Conservation (phyloP, 805 yeast species). For the Ogataea trehalophila region DNA sequence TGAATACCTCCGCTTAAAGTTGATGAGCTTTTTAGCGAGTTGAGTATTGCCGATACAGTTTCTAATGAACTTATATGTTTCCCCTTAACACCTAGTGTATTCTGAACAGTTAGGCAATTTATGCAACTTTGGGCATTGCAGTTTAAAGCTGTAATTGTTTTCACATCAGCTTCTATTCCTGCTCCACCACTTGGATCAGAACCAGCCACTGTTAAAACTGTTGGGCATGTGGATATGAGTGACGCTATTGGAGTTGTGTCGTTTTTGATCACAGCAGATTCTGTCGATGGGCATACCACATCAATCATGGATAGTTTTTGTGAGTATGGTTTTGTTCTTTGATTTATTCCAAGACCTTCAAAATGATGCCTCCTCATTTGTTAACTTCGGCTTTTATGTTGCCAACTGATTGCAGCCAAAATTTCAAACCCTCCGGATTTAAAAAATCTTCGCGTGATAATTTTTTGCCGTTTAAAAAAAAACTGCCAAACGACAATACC, state of each 20-base stretch:
- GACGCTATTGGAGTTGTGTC: background rate
- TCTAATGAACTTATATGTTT: conserved; percentile 39
- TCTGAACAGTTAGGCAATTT: conserved; percentile 78
- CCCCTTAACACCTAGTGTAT: conserved; percentile 43
- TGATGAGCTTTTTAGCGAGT: conserved; percentile 22
- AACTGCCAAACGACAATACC: too few relatives aligned
- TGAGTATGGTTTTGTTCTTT: too few relatives aligned
- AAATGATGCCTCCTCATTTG: too few relatives aligned
- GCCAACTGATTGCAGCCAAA: too few relatives aligned
- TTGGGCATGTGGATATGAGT: conserved; percentile 19
- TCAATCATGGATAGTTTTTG: too few relatives aligned
- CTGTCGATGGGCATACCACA: too few relatives aligned
- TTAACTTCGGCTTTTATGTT: too few relatives aligned
- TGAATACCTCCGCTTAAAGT: conserved; percentile 33
- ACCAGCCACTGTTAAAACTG: conserved; percentile 56
- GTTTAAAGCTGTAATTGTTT: conserved; percentile 68
- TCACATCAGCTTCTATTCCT: conserved; percentile 85
- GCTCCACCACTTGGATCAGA: conserved; percentile 90
- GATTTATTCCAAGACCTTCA: too few relatives aligned
- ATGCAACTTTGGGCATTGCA: conserved; percentile 77
- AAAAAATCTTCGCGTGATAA: too few relatives aligned
- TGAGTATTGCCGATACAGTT: conserved; percentile 45
- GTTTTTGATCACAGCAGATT: background rate
- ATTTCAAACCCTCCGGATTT: too few relatives aligned
- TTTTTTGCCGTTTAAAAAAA: too few relatives aligned